Evolutionary conservation across 768 basidiomycete genomes (phyloP), one percentile per base, ranked within the genome.

Genomic region (Hygrophorus pudorinus): DNA sequence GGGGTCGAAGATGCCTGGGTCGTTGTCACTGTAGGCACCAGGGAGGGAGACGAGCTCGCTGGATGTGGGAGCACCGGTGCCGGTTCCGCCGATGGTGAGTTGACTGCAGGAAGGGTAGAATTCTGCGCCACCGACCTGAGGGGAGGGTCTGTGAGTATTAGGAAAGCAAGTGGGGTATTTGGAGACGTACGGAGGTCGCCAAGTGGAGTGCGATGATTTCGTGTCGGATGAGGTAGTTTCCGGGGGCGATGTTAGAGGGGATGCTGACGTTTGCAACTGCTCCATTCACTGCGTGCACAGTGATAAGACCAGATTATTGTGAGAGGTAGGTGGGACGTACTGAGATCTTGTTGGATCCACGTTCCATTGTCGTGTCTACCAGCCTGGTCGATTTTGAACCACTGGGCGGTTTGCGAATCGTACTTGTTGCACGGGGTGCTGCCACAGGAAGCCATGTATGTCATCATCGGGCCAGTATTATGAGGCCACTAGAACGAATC

Each of bases 191-290:
- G 2, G 54, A 50, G n/a, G 56, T 66, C 5, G 72, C 85, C 37
- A 79, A 69, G 54, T 88, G 86, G 11, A 88, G 73, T 8, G 81
- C 79, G 57, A 88, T 79, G 59, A 88, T 81, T 57, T 89, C 85
- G 58, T 85, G 79, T 1, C 85, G 81, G 55, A 87, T 59, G 47
- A 89, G 66, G 59, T 88, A 88, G 51, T 81, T 75, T 4, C 86
- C 86, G 2, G 80, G 62, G 2, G 75, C 67, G 43, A 89, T 57
- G 36, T 70, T 72, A 14, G 59, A 48, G 1, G 79, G 79, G 38
- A 81, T 53, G 0, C 61, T 66, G 1, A 73, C 60, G 11, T 55
- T 64, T 0, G 68, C 68, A 2, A 66, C 57, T 2, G 43, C 52
- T 7, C 76, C 72, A 5, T 58, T 49, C 62, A 70, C 72, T 71